Conservation (phyloP, 2,329 filamentous ascomycete species). For the Fusarium avenaceum region DNA sequence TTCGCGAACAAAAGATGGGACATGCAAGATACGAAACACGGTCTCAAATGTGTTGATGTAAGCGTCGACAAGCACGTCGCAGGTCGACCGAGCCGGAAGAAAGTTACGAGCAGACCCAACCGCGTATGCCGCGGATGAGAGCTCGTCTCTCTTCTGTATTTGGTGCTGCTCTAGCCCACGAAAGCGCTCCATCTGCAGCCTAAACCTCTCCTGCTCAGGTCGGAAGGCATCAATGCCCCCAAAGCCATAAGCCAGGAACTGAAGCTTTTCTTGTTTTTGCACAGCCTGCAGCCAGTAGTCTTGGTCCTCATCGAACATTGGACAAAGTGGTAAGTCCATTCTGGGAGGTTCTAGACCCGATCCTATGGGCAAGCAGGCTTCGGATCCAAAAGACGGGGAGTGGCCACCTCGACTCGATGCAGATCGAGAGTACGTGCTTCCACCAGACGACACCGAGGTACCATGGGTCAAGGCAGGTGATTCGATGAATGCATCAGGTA, state of each 20-base stretch:
- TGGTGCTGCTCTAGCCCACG: not conserved
- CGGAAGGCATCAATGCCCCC: not conserved
- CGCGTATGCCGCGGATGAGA: not conserved
- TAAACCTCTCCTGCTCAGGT: not conserved
- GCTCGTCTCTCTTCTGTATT: not conserved
- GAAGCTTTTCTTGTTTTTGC: not conserved
- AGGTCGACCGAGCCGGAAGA: not conserved
- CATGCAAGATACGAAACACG: not conserved
- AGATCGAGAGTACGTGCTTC: not conserved
- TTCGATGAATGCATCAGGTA: not conserved
- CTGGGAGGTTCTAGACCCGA: not conserved
- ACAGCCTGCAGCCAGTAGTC: not conserved
- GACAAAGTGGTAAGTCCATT: not conserved
- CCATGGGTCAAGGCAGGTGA: not conserved
- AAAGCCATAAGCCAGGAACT: not conserved
- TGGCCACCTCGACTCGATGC: not conserved
- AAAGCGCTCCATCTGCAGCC: not conserved
- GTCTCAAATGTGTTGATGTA: slow-evolving; percentile 5
- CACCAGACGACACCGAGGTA: not conserved
- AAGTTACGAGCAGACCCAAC: not conserved
- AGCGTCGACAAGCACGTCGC: not conserved
- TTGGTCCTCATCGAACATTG: not conserved
- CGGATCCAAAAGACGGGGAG: not conserved
- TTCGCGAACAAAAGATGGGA: not conserved
- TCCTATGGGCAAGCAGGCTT: not conserved